Base-by-base conservation (phyloP, 257 asterid genomes). In the Primulina tabacum region DNA sequence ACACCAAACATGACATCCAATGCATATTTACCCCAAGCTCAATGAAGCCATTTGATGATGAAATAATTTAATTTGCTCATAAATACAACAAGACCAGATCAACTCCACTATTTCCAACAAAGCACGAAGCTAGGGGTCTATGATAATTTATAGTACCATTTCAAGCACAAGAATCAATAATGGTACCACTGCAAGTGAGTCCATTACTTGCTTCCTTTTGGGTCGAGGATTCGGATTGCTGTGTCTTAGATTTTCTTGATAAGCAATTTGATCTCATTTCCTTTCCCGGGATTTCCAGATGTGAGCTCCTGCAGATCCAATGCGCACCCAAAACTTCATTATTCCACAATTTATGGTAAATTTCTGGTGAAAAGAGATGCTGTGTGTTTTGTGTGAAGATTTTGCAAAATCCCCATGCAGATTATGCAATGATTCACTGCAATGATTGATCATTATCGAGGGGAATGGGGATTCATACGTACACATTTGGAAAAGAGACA, bases 261-360 rank as follows among this genome's bases (percentile, higher is more conserved):
- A 62, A 65, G 73, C 81, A 59, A 43, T 76, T 77, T 33, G 80
- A 69, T 32, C 53, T 77, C 66, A 64, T 20, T 66, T 76, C 77
- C 55, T 71, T 65, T 8, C 33, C 78, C 18, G 18, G 72, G 43
- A 68, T 26, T 67, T 78, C 82, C 82, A 80, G 8, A 18, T 76
- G 50, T 37, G 78, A 67, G 68, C 85, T 74, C 78, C 88, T 83
- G 79, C 75, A 57, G 8, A 65, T 33, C 59, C 59, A 68, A 28
- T 34, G 35, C 4, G 28, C 57, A 57, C 65, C 60, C 4, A 24
- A 20, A 8, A 21, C 40, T 8, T 18, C 52, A 8, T n/a, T 12
- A 16, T 21, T 53, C 52, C 8, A 32, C 57, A 7, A 8, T 53
- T 24, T 32, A 33, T 33, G 29, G 33, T 47, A 67, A 35, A 30